These are phyloP conservation scores for Suillus decipiens DNA, from an alignment of 768 basidiomycete genomes.

Conservation along the genomic window DNA sequence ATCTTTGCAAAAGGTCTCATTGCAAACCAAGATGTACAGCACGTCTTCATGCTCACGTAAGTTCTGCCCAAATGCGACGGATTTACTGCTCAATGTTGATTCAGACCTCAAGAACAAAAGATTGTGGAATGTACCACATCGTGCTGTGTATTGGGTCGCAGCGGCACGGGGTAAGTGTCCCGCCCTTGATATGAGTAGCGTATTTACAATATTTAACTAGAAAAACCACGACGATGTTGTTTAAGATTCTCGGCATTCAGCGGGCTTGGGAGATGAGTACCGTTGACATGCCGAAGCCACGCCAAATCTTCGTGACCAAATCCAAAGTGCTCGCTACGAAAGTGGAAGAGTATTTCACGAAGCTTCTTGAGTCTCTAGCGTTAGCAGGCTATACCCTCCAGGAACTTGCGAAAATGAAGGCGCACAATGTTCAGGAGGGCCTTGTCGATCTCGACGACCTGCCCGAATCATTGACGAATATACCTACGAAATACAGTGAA, in stretches of 20 bases:
- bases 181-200: background rate
- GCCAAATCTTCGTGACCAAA: slow-evolving; percentile 75
- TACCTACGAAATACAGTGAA: slow-evolving; percentile 53
- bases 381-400: slow-evolving; percentile 36
- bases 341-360: slow-evolving; percentile 66
- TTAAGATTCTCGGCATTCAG: slow-evolving; percentile 73
- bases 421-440: slow-evolving; percentile 27
- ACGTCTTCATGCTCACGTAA: slow-evolving; percentile 30
- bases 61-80: slow-evolving; percentile 6
- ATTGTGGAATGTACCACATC: slow-evolving; percentile 62
- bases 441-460: slow-evolving; percentile 39
- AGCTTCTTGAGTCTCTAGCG: slow-evolving; percentile 47
- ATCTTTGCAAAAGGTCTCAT: slow-evolving; percentile 22
- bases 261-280: slow-evolving; percentile 46
- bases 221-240: slow-evolving; percentile 77
- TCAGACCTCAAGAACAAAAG: slow-evolving; percentile 47
- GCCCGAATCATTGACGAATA: slow-evolving; percentile 26
- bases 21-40: slow-evolving; percentile 24
- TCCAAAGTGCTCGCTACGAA: slow-evolving; percentile 66
- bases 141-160: slow-evolving; percentile 68
- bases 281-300: slow-evolving; percentile 43
- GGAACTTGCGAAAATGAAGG: slow-evolving; percentile 37
- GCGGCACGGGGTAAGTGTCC: slow-evolving; percentile 65
- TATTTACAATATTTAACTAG: slow-evolving; percentile 39
- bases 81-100: slow-evolving; percentile 18